Evolutionary conservation across 257 asterid genomes (phyloP), one percentile per base, ranked within the genome.

Genomic region (Ehretia macrophylla): DNA sequence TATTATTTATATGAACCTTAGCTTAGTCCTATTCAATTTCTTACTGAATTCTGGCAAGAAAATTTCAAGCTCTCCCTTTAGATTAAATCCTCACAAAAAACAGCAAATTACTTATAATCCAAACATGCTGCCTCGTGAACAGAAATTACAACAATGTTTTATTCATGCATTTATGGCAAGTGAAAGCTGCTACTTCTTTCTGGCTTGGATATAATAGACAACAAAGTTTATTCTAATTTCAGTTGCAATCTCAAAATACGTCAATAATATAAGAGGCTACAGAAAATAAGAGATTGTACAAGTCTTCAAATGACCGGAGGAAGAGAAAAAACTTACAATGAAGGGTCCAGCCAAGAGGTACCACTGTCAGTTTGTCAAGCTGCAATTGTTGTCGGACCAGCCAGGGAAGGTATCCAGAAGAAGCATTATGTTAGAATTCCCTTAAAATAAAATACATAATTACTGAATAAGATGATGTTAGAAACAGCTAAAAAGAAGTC

Each of bases 331-430:
- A 62, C 99, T 81, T 73, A 93, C 99, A 35, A 85, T 69, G 64
- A 93, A 48, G 95, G 95, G 82, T 89, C 89, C 62, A 93, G 95
- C 99, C 99, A 93, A 69, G 92, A 72, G 68, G 87, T 93, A 53
- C 90, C 97, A 68, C 97, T 72, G 64, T 95, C 99, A 64, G 88
- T 92, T 82, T 86, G 94, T 46, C 84, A 88, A 60, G 96, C 85
- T 58, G 90, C 94, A 73, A 89, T 66, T 14, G 96, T 83, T 27
- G 99, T 93, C 16, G 99, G 99, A 66, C 99, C 99, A 55, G 99
- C 69, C 32, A 93, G 78, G 14, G 99, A 89, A 50, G 99, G 99
- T 83, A 93, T 93, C 99, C 99, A 93, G 70, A 93, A 93, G 77
- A 93, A 93, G 67, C 97, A 96, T 80, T 93, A 97, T 27, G 96